These are phyloP conservation scores for Pleurotus cornucopiae DNA, from an alignment of 768 basidiomycete genomes.

Conservation along the genomic window DNA sequence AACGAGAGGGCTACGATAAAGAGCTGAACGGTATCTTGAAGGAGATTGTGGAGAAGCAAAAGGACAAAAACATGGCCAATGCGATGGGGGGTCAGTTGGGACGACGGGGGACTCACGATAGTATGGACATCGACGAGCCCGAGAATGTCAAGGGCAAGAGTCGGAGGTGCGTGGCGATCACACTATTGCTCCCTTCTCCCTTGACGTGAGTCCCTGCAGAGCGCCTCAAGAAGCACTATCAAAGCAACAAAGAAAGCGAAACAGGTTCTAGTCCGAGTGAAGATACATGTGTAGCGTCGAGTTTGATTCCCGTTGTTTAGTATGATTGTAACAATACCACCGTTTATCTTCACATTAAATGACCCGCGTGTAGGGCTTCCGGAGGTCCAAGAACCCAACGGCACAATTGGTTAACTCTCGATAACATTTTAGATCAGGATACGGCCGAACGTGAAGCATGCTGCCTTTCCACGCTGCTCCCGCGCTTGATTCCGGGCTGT, in stretches of 20 bases:
- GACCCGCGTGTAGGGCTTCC: not conserved
- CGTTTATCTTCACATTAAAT: not conserved
- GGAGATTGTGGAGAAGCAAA: constrained; percentile 61
- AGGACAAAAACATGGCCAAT: constrained; percentile 45
- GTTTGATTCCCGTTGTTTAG: not conserved
- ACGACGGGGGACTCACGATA: constrained; percentile 17
- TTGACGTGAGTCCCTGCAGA: constrained; percentile 18
- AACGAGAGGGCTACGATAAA: constrained; percentile 54
- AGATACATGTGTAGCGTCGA: not conserved
- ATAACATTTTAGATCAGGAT: not conserved
- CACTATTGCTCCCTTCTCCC: not conserved
- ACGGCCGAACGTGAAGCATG: not conserved
- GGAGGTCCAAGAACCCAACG: not conserved
- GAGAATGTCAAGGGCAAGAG: constrained; percentile 50
- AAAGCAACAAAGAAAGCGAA: constrained; percentile 55
- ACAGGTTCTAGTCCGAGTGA: constrained; percentile 42
- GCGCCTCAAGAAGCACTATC: constrained; percentile 36
- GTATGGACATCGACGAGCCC: constrained; percentile 69
- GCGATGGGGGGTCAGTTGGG: constrained; percentile 15
- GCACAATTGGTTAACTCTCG: not conserved
- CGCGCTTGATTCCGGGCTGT: not conserved
- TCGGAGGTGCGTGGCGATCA: constrained; percentile 45
- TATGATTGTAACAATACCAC: not conserved
- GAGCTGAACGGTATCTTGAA: constrained; percentile 48
- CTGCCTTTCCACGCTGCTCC: not conserved